phyloP scores from a whole-genome alignment of 164 flowering plant species.

The Dillenia turbinata region DNA sequence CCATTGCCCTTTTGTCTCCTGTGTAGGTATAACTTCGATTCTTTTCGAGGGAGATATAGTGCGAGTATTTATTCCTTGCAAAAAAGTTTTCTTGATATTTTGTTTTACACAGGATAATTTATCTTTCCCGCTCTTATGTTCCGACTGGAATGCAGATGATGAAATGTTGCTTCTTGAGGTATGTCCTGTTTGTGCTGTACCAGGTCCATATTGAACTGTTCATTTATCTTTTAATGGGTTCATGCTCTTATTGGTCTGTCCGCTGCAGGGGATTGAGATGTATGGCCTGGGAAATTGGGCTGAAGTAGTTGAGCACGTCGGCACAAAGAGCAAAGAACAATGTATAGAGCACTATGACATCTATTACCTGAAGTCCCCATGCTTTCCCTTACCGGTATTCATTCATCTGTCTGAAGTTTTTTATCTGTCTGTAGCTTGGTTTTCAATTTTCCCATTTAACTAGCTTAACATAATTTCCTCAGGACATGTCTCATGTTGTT shows the following conservation, averaged over 20 bases:
- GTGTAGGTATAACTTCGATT: too few species aligned
- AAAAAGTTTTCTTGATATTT: neutral
- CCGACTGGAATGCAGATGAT: conserved; percentile 99
- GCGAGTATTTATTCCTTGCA: neutral
- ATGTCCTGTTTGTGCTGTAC: conserved; percentile 1
- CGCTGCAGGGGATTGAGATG: conserved; percentile 82
- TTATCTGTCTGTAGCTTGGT: neutral
- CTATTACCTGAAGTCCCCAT: conserved; percentile 78
- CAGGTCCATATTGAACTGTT: conserved; percentile 1
- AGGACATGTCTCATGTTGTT: conserved; percentile 96
- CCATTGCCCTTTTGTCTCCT: too few species aligned
- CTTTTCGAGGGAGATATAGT: too few species aligned
- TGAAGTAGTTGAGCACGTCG: conserved; percentile 96
- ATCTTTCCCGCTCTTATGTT: conserved; percentile 81
- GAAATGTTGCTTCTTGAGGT: conserved; percentile 96
- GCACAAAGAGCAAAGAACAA: conserved; percentile 74
- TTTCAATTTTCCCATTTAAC: neutral
- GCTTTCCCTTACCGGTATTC: conserved; percentile 89
- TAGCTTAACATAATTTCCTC: conserved; percentile 1
- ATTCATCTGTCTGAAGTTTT: neutral
- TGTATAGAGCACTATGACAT: conserved; percentile 77
- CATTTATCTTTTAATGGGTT: conserved; percentile 3
- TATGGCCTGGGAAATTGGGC: conserved; percentile 95
- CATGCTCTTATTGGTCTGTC: neutral
- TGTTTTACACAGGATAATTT: conserved; percentile 64